A percentile compares a stretch with the other conserved stretches of the same genome.
These are phyloP conservation scores for Gastrolobium villosum DNA, from an alignment of 306 rosid species.

Conservation along the genomic window DNA sequence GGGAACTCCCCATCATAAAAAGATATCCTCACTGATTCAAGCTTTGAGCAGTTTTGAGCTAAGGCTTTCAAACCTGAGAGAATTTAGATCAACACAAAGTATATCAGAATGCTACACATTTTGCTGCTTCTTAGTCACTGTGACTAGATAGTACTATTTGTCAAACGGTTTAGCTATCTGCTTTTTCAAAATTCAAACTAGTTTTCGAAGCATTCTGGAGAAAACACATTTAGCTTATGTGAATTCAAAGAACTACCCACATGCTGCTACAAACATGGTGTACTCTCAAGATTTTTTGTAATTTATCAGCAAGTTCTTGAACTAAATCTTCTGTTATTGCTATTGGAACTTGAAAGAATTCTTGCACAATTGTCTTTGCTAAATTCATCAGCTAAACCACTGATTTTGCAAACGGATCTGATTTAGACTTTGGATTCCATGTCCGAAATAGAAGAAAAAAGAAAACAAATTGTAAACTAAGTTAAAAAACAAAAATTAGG, in stretches of 20 bases:
- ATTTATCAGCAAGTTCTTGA: slow-evolving; percentile 71
- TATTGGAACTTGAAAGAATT: slow-evolving; percentile 80
- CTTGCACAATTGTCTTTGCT: slow-evolving; percentile 68
- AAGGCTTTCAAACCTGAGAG: slow-evolving; percentile 80
- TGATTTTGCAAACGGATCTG: slow-evolving; percentile 83
- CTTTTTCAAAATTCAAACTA: not conserved
- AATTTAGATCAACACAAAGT: slow-evolving; percentile 5
- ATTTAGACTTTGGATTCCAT: slow-evolving; percentile 96
- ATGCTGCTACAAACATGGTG: slow-evolving; percentile 73
- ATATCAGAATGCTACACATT: slow-evolving; percentile 18
- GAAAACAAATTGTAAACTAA: not conserved
- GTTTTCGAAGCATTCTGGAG: not conserved
- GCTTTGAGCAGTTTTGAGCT: slow-evolving; percentile 67
- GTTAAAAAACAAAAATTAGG: not conserved
- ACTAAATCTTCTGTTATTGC: slow-evolving; percentile 76
- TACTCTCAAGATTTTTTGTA: slow-evolving; percentile 67
- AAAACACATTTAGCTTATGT: not conserved
- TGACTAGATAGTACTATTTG: not conserved
- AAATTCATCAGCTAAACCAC: slow-evolving; percentile 71
- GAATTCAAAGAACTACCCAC: slow-evolving; percentile 53
- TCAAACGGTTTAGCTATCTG: not conserved
- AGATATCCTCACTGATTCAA: slow-evolving; percentile 67
- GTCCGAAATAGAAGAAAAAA: slow-evolving; percentile 56
- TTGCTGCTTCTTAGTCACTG: slow-evolving; percentile 1
- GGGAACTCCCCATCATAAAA: slow-evolving; percentile 46